These are phyloP conservation scores for Aureobasidium sp. DNA, from an alignment of 2,329 filamentous ascomycete genomes.

Conservation along the genomic window DNA sequence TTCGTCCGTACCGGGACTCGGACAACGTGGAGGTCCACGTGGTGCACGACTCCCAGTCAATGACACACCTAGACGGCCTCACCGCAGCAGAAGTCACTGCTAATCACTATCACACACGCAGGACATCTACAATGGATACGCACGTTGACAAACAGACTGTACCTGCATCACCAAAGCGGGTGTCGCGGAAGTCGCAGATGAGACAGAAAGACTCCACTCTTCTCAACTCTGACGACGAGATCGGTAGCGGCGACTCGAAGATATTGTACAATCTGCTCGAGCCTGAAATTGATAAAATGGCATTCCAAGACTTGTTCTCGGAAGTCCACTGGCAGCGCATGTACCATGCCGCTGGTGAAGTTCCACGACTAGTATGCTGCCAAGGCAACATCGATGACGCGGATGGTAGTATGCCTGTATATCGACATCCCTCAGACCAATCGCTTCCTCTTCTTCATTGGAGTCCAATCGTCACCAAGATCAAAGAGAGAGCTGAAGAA, in stretches of 20 bases:
- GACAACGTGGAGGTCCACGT: neutral
- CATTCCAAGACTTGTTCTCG: slow-evolving; percentile 62
- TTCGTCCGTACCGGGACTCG: neutral
- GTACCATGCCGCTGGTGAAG: slow-evolving; percentile 85
- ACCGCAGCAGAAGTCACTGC: neutral
- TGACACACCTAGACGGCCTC: neutral
- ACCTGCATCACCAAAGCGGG: neutral
- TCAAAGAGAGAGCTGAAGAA: slow-evolving; percentile 63
- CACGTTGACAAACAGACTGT: neutral
- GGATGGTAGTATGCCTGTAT: slow-evolving; percentile 79
- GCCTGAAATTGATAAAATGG: slow-evolving; percentile 38
- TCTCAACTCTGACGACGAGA: slow-evolving; percentile 44
- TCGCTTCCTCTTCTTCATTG: slow-evolving; percentile 71
- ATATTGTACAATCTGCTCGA: slow-evolving; percentile 66
- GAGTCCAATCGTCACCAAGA: slow-evolving; percentile 60
- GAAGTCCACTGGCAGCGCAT: slow-evolving; percentile 88
- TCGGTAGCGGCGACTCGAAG: slow-evolving; percentile 66
- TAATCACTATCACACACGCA: neutral
- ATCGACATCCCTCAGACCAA: slow-evolving; percentile 88
- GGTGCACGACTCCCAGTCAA: neutral
- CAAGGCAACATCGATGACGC: slow-evolving; percentile 65
- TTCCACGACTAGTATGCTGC: slow-evolving; percentile 83
- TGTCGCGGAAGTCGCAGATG: slow-evolving; percentile 3
- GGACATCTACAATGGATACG: neutral
- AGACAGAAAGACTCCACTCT: slow-evolving; percentile 16